phyloP scores from a whole-genome alignment of 2,329 filamentous ascomycete species.

The Verticillium longisporum region DNA sequence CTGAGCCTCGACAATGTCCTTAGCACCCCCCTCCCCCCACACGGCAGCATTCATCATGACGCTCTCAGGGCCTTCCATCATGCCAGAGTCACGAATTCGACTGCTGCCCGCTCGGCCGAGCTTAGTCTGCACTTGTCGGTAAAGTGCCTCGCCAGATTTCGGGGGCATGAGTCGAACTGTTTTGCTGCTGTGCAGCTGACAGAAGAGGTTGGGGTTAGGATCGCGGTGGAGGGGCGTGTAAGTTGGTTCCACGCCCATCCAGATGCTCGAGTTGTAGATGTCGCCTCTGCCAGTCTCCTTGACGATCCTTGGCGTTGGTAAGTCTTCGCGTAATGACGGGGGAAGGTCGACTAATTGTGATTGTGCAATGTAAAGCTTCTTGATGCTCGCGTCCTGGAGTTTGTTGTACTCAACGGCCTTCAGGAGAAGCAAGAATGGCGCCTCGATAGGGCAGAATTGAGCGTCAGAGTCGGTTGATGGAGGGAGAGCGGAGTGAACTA shows the following conservation, averaged over 20 bases:
- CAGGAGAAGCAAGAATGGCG: conserved; percentile 59
- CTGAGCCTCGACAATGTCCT: conserved; percentile 40
- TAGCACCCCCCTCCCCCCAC: conserved; percentile 46
- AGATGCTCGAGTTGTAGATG: conserved; percentile 80
- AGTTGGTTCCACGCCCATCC: conserved; percentile 81
- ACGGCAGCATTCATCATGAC: conserved; percentile 58
- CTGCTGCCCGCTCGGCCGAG: conserved; percentile 32
- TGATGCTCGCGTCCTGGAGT: conserved; percentile 8
- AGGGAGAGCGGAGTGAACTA: conserved; percentile 19
- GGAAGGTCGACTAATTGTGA: conserved; percentile 67
- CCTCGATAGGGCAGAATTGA: conserved; percentile 50
- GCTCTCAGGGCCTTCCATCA: conserved; percentile 81
- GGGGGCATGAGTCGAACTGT: conserved; percentile 65
- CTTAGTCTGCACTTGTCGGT: conserved; percentile 39
- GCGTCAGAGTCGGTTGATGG: conserved; percentile 12
- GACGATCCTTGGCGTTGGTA: conserved; percentile 63
- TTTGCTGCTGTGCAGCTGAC: conserved; percentile 73
- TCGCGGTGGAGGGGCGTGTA: conserved; percentile 89
- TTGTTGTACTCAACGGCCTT: conserved; percentile 45
- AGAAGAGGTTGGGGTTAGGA: conserved; percentile 89
- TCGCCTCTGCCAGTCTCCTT: conserved; percentile 63
- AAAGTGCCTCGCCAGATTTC: conserved; percentile 55
- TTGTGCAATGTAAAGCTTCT: conserved; percentile 79
- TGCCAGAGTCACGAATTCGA: conserved; percentile 68
- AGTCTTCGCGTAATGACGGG: conserved; percentile 48